Base-by-base conservation (phyloP, 108 stramenopile genomes). In the Stephanodiscus triporus region DNA sequence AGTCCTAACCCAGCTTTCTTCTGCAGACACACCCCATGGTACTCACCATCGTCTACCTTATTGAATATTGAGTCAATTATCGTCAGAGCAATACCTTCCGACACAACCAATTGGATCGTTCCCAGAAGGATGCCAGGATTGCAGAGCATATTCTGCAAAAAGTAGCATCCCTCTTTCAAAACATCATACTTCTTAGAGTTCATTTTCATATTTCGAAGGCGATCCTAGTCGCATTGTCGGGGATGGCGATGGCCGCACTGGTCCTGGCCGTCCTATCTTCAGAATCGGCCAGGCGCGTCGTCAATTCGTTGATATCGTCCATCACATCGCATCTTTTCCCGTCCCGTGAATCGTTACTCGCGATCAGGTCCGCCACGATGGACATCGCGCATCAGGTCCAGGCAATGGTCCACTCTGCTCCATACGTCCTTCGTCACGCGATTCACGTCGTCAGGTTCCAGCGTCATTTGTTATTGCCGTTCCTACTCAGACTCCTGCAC, bases 81-180 rank as follows among this genome's bases (percentile, higher is more conserved):
- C 26, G 70, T 66, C 2, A 68, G 65, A 51, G 27, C 56, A 57
- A 29, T 29, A 6, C 29, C 27, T 29, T 26, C 16, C 16, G 56
- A 57, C 27, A 29, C 27, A 17, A 57, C 23, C 9, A 57, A 29
- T 24, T 13, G 56, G 27, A 57, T 57, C 27, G 23, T 57, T 29
- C 29, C 56, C 23, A 27, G 27, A 17, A 29, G 23, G 9, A 57
- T 57, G 0, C 3, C 29, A 29, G 56, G 56, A 57, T 57, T 57
- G 56, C 56, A 57, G 0, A 57, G 56, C 29, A 57, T 57, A 32
- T 57, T 57, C 56, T 57, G 56, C 13, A 57, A 27, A 57, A 57
- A 57, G 56, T 19, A 57, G 14, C 62, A 81, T n/a, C 62, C 80
- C 3, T 81, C 80, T 47, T 53, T n/a, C n/a, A n/a, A n/a, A n/a